Conservation (phyloP, 176 grass and related monocot species). For the Urochloa ruziziensis region DNA sequence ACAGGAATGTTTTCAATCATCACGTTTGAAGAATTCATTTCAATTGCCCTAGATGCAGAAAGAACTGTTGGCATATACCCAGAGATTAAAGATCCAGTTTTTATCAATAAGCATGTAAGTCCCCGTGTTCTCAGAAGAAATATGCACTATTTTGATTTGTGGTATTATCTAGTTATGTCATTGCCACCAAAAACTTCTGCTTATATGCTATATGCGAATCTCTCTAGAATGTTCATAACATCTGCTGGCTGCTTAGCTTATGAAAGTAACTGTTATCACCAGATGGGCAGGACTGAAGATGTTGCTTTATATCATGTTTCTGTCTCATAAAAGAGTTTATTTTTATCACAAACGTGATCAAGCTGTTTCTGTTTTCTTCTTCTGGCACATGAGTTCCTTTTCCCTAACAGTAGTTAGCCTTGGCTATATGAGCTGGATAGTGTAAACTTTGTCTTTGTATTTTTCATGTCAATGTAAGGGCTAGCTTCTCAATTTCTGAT, state of each 20-base stretch:
- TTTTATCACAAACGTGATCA: not conserved
- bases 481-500: conserved; percentile 22
- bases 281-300: not conserved
- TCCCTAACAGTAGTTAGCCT: not conserved
- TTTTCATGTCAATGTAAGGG: not conserved
- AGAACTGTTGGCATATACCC: conserved; percentile 96
- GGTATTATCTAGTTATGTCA: conserved; percentile 4
- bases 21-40: conserved; percentile 96
- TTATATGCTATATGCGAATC: not conserved
- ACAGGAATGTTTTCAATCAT: conserved; percentile 80
- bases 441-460: not conserved
- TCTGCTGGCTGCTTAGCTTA: not conserved
- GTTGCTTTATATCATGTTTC: not conserved
- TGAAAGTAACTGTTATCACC: not conserved
- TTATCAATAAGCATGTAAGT: conserved; percentile 95
- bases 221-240: not conserved
- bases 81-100: conserved; percentile 94
- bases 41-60: conserved; percentile 70
- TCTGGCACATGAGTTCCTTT: not conserved
- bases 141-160: not conserved
- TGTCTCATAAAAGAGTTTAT: not conserved
- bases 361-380: not conserved
- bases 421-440: conserved; percentile 8
- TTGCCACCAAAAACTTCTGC: not conserved
- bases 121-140: not conserved